These are phyloP conservation scores for Scedosporium dehoogii DNA, from an alignment of 2,329 filamentous ascomycete species.

Conservation along the genomic window DNA sequence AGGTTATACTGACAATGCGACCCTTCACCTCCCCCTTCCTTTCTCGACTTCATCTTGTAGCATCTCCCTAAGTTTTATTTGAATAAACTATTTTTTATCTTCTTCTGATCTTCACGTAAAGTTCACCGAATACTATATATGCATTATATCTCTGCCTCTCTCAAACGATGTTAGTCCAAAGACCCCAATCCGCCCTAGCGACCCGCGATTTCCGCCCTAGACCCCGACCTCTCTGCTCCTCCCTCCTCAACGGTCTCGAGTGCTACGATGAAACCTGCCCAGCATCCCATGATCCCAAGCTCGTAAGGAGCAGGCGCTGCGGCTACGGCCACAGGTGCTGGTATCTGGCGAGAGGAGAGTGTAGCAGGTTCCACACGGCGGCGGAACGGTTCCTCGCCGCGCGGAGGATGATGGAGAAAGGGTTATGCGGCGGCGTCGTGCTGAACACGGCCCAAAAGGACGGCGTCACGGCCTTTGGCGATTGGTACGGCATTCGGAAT, in stretches of 20 bases:
- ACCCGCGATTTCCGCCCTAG: neutral
- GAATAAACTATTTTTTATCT: neutral
- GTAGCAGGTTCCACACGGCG: neutral
- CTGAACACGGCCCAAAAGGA: neutral
- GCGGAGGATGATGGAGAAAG: neutral
- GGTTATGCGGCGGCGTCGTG: neutral
- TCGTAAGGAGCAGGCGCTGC: neutral
- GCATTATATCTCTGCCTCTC: neutral
- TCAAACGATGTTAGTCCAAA: neutral
- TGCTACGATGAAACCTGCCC: neutral
- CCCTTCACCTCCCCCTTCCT: neutral
- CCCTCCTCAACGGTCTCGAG: neutral
- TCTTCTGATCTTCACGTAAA: too few relatives aligned
- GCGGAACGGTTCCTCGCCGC: neutral
- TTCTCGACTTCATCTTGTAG: neutral
- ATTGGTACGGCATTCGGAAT: slow-evolving; percentile 1
- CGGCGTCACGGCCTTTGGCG: neutral
- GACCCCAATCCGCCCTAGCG: neutral
- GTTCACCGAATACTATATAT: neutral
- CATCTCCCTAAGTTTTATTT: neutral
- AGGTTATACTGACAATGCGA: neutral
- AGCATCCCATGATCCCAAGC: neutral
- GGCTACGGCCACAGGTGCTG: neutral
- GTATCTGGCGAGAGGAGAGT: neutral
- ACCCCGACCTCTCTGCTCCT: neutral